A percentile compares a stretch with the other conserved stretches of the same genome.
Evolutionary conservation across 352 stramenopile species (phyloP).

Genomic region (Pythium scleroteichum): DNA sequence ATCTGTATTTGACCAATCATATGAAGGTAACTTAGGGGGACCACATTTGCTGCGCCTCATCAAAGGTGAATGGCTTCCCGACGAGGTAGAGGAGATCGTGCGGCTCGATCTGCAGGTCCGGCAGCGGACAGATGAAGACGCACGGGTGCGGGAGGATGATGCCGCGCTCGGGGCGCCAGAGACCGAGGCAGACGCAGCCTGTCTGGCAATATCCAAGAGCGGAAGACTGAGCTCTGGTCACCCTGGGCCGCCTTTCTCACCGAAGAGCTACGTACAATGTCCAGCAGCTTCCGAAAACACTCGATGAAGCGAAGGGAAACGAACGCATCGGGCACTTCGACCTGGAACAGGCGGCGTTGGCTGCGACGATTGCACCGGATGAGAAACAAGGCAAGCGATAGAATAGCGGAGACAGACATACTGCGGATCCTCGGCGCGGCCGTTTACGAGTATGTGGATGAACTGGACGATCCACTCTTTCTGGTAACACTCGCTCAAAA

Average conservation of each 20-base stretch:
- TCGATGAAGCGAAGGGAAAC: conserved; percentile 51
- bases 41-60: conserved; percentile 38
- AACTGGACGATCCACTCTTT: conserved; percentile 77
- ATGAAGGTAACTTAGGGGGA: not conserved
- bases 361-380: conserved; percentile 20
- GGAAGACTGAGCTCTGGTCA: too few relatives aligned
- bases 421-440: conserved; percentile 54
- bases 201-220: conserved; percentile 28
- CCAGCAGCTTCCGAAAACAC: conserved; percentile 76
- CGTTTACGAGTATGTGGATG: conserved; percentile 64
- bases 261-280: conserved; percentile 37
- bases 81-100: conserved; percentile 74
- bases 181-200: conserved; percentile 58
- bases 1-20: conserved; percentile 24
- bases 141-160: conserved; percentile 64
- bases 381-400: not conserved
- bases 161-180: conserved; percentile 58
- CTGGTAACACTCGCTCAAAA: conserved; percentile 80
- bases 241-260: too few relatives aligned
- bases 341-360: conserved; percentile 65
- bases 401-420: conserved; percentile 27
- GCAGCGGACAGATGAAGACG: conserved; percentile 62
- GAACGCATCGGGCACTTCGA: conserved; percentile 52
- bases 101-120: conserved; percentile 53
- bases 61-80: conserved; percentile 58